phyloP scores from a whole-genome alignment of 202 grass and related monocot genomes.

The Zoysia matrella region DNA sequence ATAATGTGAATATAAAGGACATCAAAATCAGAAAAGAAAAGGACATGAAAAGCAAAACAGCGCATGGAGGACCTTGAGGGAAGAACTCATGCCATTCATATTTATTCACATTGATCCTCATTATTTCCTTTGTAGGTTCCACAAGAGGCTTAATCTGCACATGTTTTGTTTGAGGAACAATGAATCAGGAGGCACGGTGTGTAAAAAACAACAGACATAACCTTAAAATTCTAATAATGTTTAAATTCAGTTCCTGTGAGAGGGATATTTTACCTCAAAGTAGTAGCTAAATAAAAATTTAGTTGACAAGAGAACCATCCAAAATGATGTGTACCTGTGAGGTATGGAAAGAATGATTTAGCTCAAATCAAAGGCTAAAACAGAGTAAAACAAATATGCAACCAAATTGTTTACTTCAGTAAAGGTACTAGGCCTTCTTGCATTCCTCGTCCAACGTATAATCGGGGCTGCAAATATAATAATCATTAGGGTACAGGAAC shows the following conservation, averaged over 20 bases:
- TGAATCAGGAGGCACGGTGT: conserved; percentile 14
- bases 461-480: conserved; percentile 64
- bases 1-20: conserved; percentile 31
- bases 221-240: conserved; percentile 2
- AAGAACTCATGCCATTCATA: conserved; percentile 99
- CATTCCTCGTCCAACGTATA: conserved; percentile 91
- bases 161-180: conserved; percentile 42
- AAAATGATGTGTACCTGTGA: conserved; percentile 87
- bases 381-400: conserved; percentile 19
- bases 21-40: conserved; percentile 19
- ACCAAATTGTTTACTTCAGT: conserved; percentile 75
- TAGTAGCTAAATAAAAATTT: conserved; percentile 98
- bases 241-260: conserved; percentile 4
- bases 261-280: conserved; percentile 72
- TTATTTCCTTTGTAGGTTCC: conserved; percentile 89
- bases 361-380: conserved; percentile 30
- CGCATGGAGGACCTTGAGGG: conserved; percentile 71
- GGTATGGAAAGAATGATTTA: conserved; percentile 45
- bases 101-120: conserved; percentile 78
- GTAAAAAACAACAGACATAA: conserved; percentile 12
- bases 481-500: conserved; percentile 44
- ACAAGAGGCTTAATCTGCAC: conserved; percentile 96
- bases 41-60: conserved; percentile 7
- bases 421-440: conserved; percentile 87
- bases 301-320: conserved; percentile 79